phyloP scores from a whole-genome alignment of 2,329 filamentous ascomycete species.

The Aureobasidium lini region DNA sequence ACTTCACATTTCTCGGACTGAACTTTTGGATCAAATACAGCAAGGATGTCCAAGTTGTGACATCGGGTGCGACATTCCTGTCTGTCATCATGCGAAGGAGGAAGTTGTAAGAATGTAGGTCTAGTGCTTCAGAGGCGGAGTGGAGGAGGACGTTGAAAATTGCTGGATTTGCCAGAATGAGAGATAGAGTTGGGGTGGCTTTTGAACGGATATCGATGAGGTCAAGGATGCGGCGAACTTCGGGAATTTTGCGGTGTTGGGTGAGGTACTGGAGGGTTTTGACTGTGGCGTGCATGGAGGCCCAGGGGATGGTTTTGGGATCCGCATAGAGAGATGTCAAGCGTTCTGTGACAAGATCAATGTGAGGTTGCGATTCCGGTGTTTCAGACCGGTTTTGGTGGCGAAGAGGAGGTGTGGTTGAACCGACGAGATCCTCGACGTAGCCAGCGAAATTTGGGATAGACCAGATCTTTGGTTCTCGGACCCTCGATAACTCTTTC shows the following conservation, averaged over 20 bases:
- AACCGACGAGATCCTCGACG: slow-evolving; percentile 2
- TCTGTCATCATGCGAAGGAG: slow-evolving; percentile 21
- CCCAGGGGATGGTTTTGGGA: slow-evolving; percentile 2
- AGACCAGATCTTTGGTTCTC: neutral
- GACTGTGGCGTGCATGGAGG: slow-evolving; percentile 18
- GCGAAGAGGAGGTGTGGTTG: neutral
- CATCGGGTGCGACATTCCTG: slow-evolving; percentile 15
- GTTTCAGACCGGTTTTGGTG: neutral
- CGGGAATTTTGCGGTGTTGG: slow-evolving; percentile 16
- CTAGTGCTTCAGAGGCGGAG: slow-evolving; percentile 18
- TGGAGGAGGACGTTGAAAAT: slow-evolving; percentile 22
- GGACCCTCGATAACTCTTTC: neutral
- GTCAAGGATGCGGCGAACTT: slow-evolving; percentile 18
- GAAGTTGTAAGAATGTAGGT: slow-evolving; percentile 24
- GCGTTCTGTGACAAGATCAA: slow-evolving; percentile 15
- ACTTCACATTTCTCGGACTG: slow-evolving; percentile 8
- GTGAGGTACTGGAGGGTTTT: slow-evolving; percentile 20
- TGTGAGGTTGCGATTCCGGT: slow-evolving; percentile 4
- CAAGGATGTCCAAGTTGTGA: slow-evolving; percentile 21
- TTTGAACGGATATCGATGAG: slow-evolving; percentile 15
- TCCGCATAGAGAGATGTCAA: slow-evolving; percentile 18
- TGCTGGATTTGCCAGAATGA: neutral
- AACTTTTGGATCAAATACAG: neutral
- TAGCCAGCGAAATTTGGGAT: slow-evolving; percentile 10
- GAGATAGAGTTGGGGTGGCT: neutral